Percentiles rank a stretch among this genome's conserved stretches.
These are phyloP conservation scores for Cyclotella kingstonii DNA, from an alignment of 108 stramenopile genomes.

Conservation along the genomic window DNA sequence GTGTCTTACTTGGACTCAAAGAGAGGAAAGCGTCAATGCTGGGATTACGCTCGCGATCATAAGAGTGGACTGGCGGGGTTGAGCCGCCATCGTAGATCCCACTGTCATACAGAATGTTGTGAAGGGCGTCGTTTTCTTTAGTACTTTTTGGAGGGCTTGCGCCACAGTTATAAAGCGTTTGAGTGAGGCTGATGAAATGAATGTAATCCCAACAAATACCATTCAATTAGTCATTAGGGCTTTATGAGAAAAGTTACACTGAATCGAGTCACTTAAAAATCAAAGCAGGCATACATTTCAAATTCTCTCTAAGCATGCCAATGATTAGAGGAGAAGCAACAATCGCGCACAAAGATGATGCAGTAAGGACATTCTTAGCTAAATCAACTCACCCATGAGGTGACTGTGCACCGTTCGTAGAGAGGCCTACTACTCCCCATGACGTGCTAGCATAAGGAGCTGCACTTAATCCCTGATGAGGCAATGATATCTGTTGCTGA, in stretches of 20 bases:
- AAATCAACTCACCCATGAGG: slow-evolving; percentile 9
- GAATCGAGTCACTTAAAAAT: too few relatives aligned
- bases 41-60: slow-evolving; percentile 49
- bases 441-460: slow-evolving; percentile 9
- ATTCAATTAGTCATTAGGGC: background rate
- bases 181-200: slow-evolving; percentile 3
- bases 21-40: slow-evolving; percentile 78
- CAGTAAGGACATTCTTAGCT: too few relatives aligned
- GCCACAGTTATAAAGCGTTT: slow-evolving; percentile 6
- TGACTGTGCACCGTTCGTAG: background rate
- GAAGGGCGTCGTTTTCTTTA: slow-evolving; percentile 26
- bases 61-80: slow-evolving; percentile 19
- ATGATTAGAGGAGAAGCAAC: background rate
- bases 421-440: background rate
- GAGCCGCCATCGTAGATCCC: slow-evolving; percentile 31
- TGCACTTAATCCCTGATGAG: background rate
- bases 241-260: background rate
- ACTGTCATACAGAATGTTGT: slow-evolving; percentile 35
- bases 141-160: slow-evolving; percentile 11
- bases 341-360: background rate
- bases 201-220: background rate
- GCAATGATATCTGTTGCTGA: background rate
- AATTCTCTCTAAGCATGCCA: too few relatives aligned
- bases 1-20: slow-evolving; percentile 72
- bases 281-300: too few relatives aligned